A percentile compares a stretch with the other conserved stretches of the same genome.
These are phyloP conservation scores for Boletus semigastroideus DNA, from an alignment of 1,284 basidiomycete genomes.

Conservation along the genomic window DNA sequence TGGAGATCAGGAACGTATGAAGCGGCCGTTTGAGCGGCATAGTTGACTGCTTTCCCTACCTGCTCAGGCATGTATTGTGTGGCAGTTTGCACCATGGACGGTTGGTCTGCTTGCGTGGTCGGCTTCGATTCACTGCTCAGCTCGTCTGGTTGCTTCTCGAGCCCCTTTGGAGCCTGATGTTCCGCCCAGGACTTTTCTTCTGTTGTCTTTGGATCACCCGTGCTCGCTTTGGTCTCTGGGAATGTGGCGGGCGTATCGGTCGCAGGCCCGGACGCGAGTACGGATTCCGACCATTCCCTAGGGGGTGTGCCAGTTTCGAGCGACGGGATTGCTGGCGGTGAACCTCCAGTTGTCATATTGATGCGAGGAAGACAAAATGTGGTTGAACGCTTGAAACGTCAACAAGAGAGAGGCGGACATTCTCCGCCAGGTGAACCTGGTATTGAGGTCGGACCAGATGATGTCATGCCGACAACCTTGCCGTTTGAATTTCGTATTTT, in stretches of 20 bases:
- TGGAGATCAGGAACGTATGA: constrained; percentile 12
- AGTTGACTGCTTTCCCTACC: constrained; percentile 4
- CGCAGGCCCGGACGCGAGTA: constrained; percentile 13
- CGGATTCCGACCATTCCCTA: constrained; percentile 20
- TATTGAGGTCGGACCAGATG: constrained; percentile 16
- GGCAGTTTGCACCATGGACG: constrained; percentile 5
- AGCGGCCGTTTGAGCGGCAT: constrained; percentile 5
- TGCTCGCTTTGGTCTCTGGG: neutral
- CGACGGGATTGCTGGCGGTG: constrained; percentile 17
- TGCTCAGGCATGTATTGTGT: constrained; percentile 14
- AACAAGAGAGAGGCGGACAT: neutral
- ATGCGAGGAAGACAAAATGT: neutral
- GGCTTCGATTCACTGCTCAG: neutral
- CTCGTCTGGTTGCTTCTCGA: neutral
- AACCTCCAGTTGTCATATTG: constrained; percentile 12
- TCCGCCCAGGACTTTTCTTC: neutral
- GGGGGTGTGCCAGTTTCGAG: constrained; percentile 21
- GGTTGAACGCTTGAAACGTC: neutral
- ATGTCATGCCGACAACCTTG: constrained; percentile 31
- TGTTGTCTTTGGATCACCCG: neutral
- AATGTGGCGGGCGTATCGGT: constrained; percentile 9
- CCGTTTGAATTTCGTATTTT: constrained; percentile 8
- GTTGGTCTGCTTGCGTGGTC: neutral
- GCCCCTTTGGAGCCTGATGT: neutral
- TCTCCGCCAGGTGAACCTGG: constrained; percentile 2